Evolutionary conservation across 2,329 filamentous ascomycete species (phyloP), one percentile per base, ranked within the genome.

Genomic region (Hymenoscyphus fructigenus): DNA sequence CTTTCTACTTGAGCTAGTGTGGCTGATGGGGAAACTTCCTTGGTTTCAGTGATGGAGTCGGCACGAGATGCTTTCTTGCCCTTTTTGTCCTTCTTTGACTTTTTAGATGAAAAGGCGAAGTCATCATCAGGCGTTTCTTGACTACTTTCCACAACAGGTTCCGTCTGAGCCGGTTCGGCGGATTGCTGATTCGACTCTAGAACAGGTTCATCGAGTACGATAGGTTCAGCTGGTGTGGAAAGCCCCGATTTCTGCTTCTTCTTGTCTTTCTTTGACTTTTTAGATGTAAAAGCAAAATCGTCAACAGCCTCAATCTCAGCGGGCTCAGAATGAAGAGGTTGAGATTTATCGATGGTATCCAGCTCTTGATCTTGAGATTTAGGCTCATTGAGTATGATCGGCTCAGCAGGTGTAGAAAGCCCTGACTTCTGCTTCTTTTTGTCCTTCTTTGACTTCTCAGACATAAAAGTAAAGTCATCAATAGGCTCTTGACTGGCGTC

Each of bases 61-160:
- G 34, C 34, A 32, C 58, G 64, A 53, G 69, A 68, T 60, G 56
- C 55, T 57, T 61, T 55, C 29, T 53, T 47, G 4, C 36, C 36
- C 36, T 70, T 70, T 71, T 79, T 80, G 5, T 74, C 72, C 65
- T 78, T 67, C 59, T 66, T 65, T 14, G 60, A 56, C 57, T 65
- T 57, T 12, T 64, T 64, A 28, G 63, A 57, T 17, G 60, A 32
- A 36, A 66, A 62, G 28, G 28, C 66, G 55, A 70, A 67, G 23
- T 26, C 20, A n/a, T 64, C 60, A 15, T 61, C 38, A 58, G 60
- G 58, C 2, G 44, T 69, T 73, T 57, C 20, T 28, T 58, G 23
- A 17, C 5, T 7, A 34, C n/a, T 32, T 17, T 55, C 29, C 10
- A 38, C 38, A 59, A 56, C 10, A 50, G 59, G 63, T n/a, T n/a